Conservation (phyloP, 1,284 basidiomycete genomes). For the Heterobasidion annosum region DNA sequence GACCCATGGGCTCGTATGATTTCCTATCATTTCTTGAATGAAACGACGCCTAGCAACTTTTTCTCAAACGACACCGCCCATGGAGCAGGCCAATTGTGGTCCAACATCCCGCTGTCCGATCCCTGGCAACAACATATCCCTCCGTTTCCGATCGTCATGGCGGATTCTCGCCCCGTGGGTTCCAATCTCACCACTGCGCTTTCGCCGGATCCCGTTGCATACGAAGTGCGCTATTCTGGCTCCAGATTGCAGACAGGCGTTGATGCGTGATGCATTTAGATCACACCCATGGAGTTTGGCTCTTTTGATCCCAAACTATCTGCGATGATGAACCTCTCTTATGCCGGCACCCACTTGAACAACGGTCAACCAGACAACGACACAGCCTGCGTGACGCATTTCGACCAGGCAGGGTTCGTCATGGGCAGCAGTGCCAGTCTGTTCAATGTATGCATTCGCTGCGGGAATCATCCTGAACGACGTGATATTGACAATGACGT, state of each 20-base stretch:
- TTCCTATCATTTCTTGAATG: conserved; percentile 60
- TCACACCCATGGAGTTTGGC: conserved; percentile 56
- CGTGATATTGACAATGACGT: not conserved
- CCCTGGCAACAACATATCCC: conserved; percentile 34
- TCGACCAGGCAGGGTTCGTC: conserved; percentile 58
- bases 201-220: conserved; percentile 40
- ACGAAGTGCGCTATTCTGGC: conserved; percentile 34
- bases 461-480: too few species aligned
- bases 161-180: conserved; percentile 42
- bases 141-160: conserved; percentile 51
- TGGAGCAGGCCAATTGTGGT: conserved; percentile 62
- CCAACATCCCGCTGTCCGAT: conserved; percentile 33
- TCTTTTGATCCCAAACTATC: conserved; percentile 60
- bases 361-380: conserved; percentile 40
- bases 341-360: conserved; percentile 47
- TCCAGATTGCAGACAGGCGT: not conserved
- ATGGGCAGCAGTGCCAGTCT: conserved; percentile 59
- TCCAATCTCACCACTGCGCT: conserved; percentile 33
- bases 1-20: conserved; percentile 58
- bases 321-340: conserved; percentile 49
- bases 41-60: conserved; percentile 47
- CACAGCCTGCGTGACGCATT: conserved; percentile 51
- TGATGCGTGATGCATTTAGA: conserved; percentile 22
- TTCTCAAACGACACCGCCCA: conserved; percentile 51
- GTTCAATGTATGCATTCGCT: conserved; percentile 41